phyloP scores from a whole-genome alignment of 2,329 filamentous ascomycete species.

The Cladosporium sp. region DNA sequence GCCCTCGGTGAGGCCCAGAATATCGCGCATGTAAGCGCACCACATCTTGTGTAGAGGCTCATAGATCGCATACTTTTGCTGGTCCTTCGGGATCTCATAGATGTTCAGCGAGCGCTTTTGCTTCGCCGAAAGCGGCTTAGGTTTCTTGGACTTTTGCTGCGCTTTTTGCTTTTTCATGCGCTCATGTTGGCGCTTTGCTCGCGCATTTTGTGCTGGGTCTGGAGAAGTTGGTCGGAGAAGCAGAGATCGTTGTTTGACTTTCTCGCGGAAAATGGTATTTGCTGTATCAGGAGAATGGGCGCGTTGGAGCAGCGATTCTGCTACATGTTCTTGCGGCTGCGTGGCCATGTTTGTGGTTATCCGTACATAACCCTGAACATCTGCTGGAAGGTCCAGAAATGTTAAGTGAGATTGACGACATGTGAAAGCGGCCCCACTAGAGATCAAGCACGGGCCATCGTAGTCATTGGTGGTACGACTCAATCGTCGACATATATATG shows the following conservation, averaged over 20 bases:
- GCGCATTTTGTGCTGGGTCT: slow-evolving; percentile 50
- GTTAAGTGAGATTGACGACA: not conserved
- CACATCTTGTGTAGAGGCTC: slow-evolving; percentile 73
- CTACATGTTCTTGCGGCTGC: slow-evolving; percentile 27
- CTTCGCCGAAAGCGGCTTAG: slow-evolving; percentile 69
- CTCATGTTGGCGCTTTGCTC: slow-evolving; percentile 40
- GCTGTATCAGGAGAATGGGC: slow-evolving; percentile 74
- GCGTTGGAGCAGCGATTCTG: slow-evolving; percentile 63
- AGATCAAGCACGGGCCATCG: slow-evolving; percentile 1
- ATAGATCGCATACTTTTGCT: slow-evolving; percentile 71
- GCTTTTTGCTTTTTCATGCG: slow-evolving; percentile 31
- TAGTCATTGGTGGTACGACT: slow-evolving; percentile 6
- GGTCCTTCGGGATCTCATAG: slow-evolving; percentile 66
- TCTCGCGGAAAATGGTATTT: slow-evolving; percentile 70
- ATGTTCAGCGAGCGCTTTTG: slow-evolving; percentile 70
- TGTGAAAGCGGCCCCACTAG: slow-evolving; percentile 9
- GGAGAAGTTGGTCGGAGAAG: slow-evolving; percentile 74
- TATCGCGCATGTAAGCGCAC: slow-evolving; percentile 78
- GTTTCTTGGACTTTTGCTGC: slow-evolving; percentile 44
- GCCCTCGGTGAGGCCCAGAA: slow-evolving; percentile 55
- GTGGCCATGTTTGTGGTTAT: slow-evolving; percentile 20
- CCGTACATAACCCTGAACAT: not conserved
- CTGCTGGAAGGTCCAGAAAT: not conserved
- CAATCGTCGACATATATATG: not conserved
- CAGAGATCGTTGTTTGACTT: slow-evolving; percentile 77